Evolutionary conservation across 768 basidiomycete species (phyloP).

Genomic region (Amanita molliuscula): DNA sequence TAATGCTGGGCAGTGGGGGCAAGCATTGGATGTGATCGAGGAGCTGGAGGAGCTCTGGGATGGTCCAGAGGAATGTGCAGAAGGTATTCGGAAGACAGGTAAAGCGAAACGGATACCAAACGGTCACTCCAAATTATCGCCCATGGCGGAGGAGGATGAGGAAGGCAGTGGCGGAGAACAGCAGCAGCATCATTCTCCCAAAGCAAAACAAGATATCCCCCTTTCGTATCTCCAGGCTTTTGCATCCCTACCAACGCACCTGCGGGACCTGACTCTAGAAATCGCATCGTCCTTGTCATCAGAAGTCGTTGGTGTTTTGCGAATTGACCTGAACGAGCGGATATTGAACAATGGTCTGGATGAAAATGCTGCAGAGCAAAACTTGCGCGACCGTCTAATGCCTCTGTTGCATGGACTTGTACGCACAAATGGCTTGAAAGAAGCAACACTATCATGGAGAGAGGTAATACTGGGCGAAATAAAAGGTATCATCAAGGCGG

Average conservation of each 20-base stretch:
- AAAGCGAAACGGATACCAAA: neutral
- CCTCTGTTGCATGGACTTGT: conserved; percentile 74
- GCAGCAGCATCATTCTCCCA: conserved; percentile 6
- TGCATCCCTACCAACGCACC: conserved; percentile 60
- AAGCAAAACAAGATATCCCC: conserved; percentile 25
- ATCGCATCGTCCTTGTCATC: conserved; percentile 69
- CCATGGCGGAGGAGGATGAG: conserved; percentile 27
- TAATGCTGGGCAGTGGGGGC: conserved; percentile 80
- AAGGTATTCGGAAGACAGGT: neutral
- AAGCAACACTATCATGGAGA: conserved; percentile 60
- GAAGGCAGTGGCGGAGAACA: conserved; percentile 9
- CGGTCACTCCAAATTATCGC: conserved; percentile 15
- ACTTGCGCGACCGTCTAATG: conserved; percentile 50
- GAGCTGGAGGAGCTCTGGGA: conserved; percentile 54
- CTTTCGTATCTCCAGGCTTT: conserved; percentile 68
- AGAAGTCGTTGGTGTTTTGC: conserved; percentile 67
- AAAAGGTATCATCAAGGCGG: conserved; percentile 44
- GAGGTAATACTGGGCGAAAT: conserved; percentile 58
- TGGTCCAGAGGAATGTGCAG: conserved; percentile 4
- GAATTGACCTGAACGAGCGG: conserved; percentile 52
- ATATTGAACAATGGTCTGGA: conserved; percentile 25
- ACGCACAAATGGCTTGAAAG: conserved; percentile 60
- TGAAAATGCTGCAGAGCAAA: conserved; percentile 23
- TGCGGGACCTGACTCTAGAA: conserved; percentile 62
- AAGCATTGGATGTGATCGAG: conserved; percentile 70